A percentile compares a stretch with the other conserved stretches of the same genome.
Conservation (phyloP, 1,284 basidiomycete genomes). For the Irpex sp. region DNA sequence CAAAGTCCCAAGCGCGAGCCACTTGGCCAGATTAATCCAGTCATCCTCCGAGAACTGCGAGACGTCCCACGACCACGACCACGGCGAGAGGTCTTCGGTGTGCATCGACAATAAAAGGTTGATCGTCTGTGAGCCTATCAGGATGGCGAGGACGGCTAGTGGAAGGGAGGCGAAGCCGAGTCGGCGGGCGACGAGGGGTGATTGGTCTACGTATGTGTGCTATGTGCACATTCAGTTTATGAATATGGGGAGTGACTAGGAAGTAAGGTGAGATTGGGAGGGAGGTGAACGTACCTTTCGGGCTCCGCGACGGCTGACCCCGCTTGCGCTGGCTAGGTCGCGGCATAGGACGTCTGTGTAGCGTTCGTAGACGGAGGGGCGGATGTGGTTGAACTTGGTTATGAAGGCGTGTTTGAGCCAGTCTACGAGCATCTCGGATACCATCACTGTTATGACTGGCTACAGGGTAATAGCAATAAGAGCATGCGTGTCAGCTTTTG, state of each 20-base stretch:
- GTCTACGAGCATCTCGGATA: slow-evolving; percentile 93
- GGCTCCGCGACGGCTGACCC: slow-evolving; percentile 57
- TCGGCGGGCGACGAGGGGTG: slow-evolving; percentile 88
- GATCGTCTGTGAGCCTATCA: slow-evolving; percentile 82
- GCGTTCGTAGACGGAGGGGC: slow-evolving; percentile 91
- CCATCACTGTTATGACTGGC: slow-evolving; percentile 89
- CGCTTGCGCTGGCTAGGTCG: slow-evolving; percentile 83
- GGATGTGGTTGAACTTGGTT: slow-evolving; percentile 95
- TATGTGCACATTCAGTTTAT: slow-evolving; percentile 22
- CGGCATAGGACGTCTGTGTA: slow-evolving; percentile 96
- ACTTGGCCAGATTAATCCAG: slow-evolving; percentile 52
- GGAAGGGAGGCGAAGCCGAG: slow-evolving; percentile 95
- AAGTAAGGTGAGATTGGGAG: too few species aligned
- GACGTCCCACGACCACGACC: slow-evolving; percentile 35
- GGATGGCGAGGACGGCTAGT: slow-evolving; percentile 85
- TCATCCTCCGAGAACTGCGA: slow-evolving; percentile 39
- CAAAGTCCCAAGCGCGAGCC: slow-evolving; percentile 59
- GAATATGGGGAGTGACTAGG: too few species aligned
- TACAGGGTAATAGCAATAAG: too few species aligned
- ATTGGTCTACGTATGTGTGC: slow-evolving; percentile 93
- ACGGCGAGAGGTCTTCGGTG: slow-evolving; percentile 34
- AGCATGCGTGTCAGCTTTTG: too few species aligned
- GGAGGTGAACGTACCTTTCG: too few species aligned
- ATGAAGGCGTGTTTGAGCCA: slow-evolving; percentile 99
- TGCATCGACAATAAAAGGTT: slow-evolving; percentile 51